A percentile compares a stretch with the other conserved stretches of the same genome.
phyloP scores from a whole-genome alignment of 371 early-diverging fungal genomes.

The Apophysomyces ossiformis region DNA sequence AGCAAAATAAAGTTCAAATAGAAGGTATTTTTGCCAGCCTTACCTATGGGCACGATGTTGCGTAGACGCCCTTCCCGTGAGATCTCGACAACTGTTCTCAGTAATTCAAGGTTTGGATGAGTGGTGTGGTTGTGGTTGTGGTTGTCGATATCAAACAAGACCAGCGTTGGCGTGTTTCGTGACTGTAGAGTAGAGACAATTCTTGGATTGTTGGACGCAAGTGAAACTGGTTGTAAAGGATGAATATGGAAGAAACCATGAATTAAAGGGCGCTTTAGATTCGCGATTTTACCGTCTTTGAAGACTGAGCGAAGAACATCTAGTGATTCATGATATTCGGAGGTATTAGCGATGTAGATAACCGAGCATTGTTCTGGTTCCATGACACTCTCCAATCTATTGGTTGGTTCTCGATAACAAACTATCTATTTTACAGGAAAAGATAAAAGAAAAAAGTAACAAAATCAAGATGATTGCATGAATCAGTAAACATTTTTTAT shows the following conservation, averaged over 20 bases:
- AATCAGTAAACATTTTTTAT: no score
- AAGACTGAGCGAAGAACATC: constrained; percentile 5
- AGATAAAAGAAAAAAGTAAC: no score
- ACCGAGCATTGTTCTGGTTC: constrained; percentile 6
- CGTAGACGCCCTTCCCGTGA: constrained; percentile 12
- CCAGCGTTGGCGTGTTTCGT: background rate
- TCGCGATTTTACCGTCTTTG: background rate
- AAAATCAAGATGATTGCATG: no score
- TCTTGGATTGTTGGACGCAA: background rate
- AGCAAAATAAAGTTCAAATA: background rate
- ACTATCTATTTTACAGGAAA: background rate
- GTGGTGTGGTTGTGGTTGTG: background rate
- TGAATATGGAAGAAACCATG: background rate
- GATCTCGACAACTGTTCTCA: constrained; percentile 8
- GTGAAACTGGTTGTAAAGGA: background rate
- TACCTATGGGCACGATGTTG: constrained; percentile 26
- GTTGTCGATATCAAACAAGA: background rate
- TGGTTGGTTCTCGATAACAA: background rate
- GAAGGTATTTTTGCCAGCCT: background rate
- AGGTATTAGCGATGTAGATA: background rate
- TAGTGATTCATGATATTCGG: background rate
- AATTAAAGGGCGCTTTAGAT: background rate
- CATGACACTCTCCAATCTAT: background rate
- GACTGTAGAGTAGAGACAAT: background rate
- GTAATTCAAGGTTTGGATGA: background rate